Evolutionary conservation across 83 land plant genomes (phyloP).

Genomic region (Larix sibirica): DNA sequence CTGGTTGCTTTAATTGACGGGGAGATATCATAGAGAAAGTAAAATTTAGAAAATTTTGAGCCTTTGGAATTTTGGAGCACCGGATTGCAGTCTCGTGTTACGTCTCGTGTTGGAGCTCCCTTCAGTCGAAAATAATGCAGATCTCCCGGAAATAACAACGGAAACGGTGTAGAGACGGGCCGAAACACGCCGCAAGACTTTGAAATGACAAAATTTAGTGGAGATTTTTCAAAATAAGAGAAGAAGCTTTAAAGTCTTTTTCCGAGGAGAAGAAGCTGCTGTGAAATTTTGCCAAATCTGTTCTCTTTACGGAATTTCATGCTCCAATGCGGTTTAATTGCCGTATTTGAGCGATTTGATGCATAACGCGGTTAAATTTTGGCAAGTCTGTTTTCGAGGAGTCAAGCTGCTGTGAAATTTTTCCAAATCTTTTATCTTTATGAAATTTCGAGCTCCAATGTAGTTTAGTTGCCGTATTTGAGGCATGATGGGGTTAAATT

Average conservation of each 20-base stretch:
- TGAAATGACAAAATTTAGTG: neutral
- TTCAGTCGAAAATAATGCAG: neutral
- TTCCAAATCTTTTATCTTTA: neutral
- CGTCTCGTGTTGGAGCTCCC: constrained; percentile 11
- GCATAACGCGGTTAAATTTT: neutral
- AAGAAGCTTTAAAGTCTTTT: neutral
- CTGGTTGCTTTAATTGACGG: too few relatives aligned
- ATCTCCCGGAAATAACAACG: neutral
- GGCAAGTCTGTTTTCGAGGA: neutral
- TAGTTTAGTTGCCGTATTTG: neutral
- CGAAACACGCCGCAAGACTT: neutral
- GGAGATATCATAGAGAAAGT: neutral
- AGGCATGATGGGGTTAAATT: neutral
- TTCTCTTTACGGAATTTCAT: neutral
- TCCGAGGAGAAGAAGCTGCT: neutral
- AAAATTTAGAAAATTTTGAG: neutral
- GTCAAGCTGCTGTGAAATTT: neutral
- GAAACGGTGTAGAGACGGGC: too few relatives aligned
- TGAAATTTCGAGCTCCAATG: neutral
- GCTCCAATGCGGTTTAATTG: neutral
- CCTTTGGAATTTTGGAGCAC: neutral
- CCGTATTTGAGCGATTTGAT: neutral
- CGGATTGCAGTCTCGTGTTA: neutral
- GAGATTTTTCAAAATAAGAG: neutral
- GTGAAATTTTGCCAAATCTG: neutral